Conservation (phyloP, 2,329 filamentous ascomycete species). For the Penicillium brevicompactum region DNA sequence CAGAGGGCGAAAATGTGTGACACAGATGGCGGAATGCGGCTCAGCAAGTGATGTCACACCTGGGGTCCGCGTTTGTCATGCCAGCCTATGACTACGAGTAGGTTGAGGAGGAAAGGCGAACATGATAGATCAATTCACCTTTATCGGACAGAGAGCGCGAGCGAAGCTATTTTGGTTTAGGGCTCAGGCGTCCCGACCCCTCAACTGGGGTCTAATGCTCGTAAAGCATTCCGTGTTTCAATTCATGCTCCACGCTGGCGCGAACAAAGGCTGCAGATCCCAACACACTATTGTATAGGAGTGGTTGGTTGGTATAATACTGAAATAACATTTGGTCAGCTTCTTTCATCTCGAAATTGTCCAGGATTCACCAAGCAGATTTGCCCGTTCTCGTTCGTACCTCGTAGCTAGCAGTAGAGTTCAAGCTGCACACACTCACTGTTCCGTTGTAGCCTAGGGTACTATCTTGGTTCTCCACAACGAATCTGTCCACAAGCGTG, state of each 20-base stretch:
- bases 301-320: constrained; percentile 29
- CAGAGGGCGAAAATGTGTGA: too few species aligned
- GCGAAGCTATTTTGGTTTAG: too few species aligned
- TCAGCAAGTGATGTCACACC: too few species aligned
- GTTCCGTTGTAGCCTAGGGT: constrained; percentile 56
- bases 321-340: constrained; percentile 2
- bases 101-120: too few species aligned
- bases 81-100: too few species aligned
- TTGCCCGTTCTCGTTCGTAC: constrained; percentile 33
- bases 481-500: constrained; percentile 48
- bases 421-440: constrained; percentile 55
- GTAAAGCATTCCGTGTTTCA: constrained; percentile 3
- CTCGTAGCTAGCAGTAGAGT: constrained; percentile 53
- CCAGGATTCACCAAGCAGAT: neutral
- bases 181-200: too few species aligned
- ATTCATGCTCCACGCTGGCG: constrained; percentile 30
- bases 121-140: too few species aligned
- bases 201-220: neutral
- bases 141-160: too few species aligned
- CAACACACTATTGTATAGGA: constrained; percentile 29
- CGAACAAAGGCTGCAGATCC: constrained; percentile 29
- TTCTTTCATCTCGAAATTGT: neutral
- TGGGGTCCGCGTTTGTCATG: too few species aligned
- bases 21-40: too few species aligned
- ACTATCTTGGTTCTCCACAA: constrained; percentile 51